phyloP scores from a whole-genome alignment of 768 basidiomycete species.

The Trichaptum fuscoviolaceum region DNA sequence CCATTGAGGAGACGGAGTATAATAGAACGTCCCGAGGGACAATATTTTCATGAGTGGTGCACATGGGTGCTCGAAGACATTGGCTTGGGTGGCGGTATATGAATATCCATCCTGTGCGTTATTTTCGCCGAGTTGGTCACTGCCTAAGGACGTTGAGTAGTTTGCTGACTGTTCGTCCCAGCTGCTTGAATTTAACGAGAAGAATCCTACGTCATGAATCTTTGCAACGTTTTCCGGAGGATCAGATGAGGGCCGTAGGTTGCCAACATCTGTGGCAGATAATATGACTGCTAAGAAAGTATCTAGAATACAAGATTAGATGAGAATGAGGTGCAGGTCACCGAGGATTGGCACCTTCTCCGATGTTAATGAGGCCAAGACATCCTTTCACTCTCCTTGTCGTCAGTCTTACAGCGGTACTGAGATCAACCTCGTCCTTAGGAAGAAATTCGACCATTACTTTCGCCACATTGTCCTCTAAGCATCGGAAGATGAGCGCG shows the following conservation, averaged over 20 bases:
- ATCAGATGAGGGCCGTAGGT: constrained; percentile 54
- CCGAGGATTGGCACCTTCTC: constrained; percentile 46
- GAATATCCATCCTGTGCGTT: not conserved
- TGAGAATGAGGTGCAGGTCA: constrained; percentile 8
- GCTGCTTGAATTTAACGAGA: constrained; percentile 71
- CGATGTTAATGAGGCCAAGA: constrained; percentile 72
- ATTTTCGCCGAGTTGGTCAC: constrained; percentile 28
- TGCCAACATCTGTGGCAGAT: constrained; percentile 69
- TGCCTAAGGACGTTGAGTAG: constrained; percentile 48
- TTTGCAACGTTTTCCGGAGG: constrained; percentile 66
- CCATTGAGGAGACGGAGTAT: constrained; percentile 77
- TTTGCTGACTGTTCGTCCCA: constrained; percentile 75
- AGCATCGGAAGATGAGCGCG: constrained; percentile 69
- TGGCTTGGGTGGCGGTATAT: not conserved
- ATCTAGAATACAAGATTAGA: constrained; percentile 37
- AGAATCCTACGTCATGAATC: constrained; percentile 88
- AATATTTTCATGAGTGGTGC: constrained; percentile 85
- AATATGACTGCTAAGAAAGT: constrained; percentile 83
- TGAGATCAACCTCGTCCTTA: constrained; percentile 64
- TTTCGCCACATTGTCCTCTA: constrained; percentile 45
- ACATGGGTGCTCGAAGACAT: constrained; percentile 87
- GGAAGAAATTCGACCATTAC: constrained; percentile 85
- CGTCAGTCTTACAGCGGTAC: constrained; percentile 60
- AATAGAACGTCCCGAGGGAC: constrained; percentile 91
- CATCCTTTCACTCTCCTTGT: constrained; percentile 75